Conservation (phyloP, 2,329 filamentous ascomycete genomes). For the Macrophomina tecta region DNA sequence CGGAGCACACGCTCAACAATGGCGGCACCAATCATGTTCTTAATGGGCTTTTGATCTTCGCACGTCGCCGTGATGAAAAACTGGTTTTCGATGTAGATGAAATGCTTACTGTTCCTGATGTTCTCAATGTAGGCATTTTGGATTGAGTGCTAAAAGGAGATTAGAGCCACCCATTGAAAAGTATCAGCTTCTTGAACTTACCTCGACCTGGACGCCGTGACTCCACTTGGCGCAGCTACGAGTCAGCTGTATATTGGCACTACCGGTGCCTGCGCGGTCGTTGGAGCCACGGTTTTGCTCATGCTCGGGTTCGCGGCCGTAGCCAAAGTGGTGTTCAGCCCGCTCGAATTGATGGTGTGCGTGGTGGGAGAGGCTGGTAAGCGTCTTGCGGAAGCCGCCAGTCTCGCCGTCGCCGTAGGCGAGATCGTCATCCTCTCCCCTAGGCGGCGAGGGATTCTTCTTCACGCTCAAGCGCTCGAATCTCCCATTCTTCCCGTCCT, state of each 20-base stretch:
- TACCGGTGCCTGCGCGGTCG: slow-evolving; percentile 30
- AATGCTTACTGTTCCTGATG: slow-evolving; percentile 72
- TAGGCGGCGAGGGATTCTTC: slow-evolving; percentile 33
- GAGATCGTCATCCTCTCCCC: slow-evolving; percentile 45
- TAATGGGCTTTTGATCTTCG: slow-evolving; percentile 72
- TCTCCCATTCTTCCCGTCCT: slow-evolving; percentile 51
- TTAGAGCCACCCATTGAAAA: slow-evolving; percentile 25
- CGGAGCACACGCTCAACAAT: slow-evolving; percentile 79
- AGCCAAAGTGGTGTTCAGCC: slow-evolving; percentile 35
- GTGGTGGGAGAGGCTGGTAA: slow-evolving; percentile 20
- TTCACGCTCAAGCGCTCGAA: slow-evolving; percentile 47
- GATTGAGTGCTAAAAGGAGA: slow-evolving; percentile 70
- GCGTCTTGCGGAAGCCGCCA: slow-evolving; percentile 35
- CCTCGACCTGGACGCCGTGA: slow-evolving; percentile 63
- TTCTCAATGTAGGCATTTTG: slow-evolving; percentile 80
- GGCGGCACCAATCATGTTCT: slow-evolving; percentile 78
- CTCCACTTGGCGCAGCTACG: slow-evolving; percentile 61
- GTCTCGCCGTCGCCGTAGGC: slow-evolving; percentile 36
- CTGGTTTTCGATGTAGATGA: slow-evolving; percentile 83
- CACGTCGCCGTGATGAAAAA: slow-evolving; percentile 87
- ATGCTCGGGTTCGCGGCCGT: slow-evolving; percentile 34
- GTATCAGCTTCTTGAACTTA: slow-evolving; percentile 33
- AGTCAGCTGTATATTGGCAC: slow-evolving; percentile 44
- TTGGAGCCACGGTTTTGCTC: slow-evolving; percentile 33
- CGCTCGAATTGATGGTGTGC: slow-evolving; percentile 28